Base-by-base conservation (phyloP, 768 basidiomycete genomes). In the Rubroboletus pulcherrimus region DNA sequence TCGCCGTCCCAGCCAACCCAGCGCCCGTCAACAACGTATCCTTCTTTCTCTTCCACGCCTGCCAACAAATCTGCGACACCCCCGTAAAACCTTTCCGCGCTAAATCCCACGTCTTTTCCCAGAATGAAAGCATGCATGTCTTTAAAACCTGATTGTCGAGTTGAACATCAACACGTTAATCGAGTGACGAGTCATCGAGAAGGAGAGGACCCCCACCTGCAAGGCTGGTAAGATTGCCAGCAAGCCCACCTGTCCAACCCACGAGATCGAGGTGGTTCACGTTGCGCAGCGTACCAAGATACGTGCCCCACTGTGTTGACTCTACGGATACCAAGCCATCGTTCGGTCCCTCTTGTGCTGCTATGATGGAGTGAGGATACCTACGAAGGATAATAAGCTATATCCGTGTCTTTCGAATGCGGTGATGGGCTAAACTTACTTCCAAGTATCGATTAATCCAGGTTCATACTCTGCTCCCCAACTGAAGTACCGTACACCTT, bases 381-480 rank as follows among this genome's bases (percentile, higher is more conserved):
- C 73, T 72, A 37, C 6, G 26, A 43, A 26, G 7, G 5, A 51
- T 11, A 19, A 30, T 49, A 21, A 37, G 14, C 1, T 3, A 40
- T 45, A 45, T 48, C 3, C 56, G 39, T 34, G 19, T 37, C 17
- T 42, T 26, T 42, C 7, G 4, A 26, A 42, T 44, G 19, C 0
- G 21, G 11, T 4, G 14, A 24, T 7, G 15, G n/a, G 35, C 8
- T 5, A 44, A 34, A 54, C 77, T 63, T 55, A 71, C 74, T 88
- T 89, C 84, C 91, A 97, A 0, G 93, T 89, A 71, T 98, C 95
- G 43, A 98, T 85, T 46, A 96, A 72, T 1, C 91, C 89, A 6
- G 97, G 96, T 15, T 88, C 82, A 66, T 94, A 94, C 12, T 80
- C 79, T 3, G 97, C 97, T 11, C 97, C 97, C 91, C 93, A 99